A percentile compares a stretch with the other conserved stretches of the same genome.
These are phyloP conservation scores for Phialophora chinensis DNA, from an alignment of 2,329 filamentous ascomycete genomes.

Conservation along the genomic window DNA sequence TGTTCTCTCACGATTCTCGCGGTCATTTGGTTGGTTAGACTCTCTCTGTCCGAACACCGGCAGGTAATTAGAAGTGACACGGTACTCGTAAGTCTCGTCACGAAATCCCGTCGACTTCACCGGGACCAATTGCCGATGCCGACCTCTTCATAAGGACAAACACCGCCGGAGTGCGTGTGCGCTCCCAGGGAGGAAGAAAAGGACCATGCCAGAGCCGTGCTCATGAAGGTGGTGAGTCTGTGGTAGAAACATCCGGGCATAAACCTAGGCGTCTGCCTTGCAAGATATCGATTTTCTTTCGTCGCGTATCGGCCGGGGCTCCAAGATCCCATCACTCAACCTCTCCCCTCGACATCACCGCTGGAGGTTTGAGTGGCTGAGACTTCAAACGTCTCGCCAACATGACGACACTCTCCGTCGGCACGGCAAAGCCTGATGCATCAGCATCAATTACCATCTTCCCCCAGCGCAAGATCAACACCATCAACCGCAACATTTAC, in stretches of 20 bases:
- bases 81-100: background rate
- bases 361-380: no score
- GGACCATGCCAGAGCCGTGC: background rate
- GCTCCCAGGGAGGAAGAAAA: background rate
- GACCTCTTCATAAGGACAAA: background rate
- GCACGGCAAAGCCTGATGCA: constrained; percentile 59
- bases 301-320: background rate
- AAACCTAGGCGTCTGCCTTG: no score
- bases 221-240: background rate
- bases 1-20: no score
- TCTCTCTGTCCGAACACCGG: background rate
- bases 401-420: constrained; percentile 75
- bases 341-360: background rate
- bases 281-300: background rate
- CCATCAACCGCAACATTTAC: constrained; percentile 81
- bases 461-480: constrained; percentile 68
- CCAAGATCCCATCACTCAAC: background rate
- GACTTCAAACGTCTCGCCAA: constrained; percentile 22
- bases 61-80: background rate
- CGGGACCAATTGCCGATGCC: background rate
- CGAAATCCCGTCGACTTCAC: background rate
- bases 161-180: background rate
- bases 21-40: background rate
- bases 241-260: background rate
- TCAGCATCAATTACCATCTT: constrained; percentile 65